Conservation (phyloP, 345 rosid genomes). For the Cardiospermum halicacabum region DNA sequence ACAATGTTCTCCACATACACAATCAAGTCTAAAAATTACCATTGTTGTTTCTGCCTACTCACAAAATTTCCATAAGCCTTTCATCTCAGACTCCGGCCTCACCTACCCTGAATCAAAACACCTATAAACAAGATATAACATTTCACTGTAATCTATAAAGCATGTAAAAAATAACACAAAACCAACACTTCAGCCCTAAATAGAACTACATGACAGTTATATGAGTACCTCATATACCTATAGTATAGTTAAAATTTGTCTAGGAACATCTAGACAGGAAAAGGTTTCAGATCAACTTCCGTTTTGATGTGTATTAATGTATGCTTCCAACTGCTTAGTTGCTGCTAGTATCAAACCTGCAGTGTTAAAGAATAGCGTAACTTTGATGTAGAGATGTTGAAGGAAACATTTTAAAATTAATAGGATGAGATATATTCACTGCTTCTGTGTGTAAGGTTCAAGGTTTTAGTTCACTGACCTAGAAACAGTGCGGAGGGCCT, state of each 20-base stretch:
- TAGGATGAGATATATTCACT: neutral
- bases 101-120: neutral
- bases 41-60: neutral
- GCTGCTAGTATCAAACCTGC: conserved; percentile 86
- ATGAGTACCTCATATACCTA: no score
- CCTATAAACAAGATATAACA: neutral
- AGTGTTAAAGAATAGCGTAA: conserved; percentile 9
- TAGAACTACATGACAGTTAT: no score
- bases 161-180: no score
- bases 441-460: neutral
- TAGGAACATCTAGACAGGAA: neutral
- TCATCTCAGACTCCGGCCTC: neutral
- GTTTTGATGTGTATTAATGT: conserved; percentile 44
- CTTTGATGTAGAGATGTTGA: conserved; percentile 8
- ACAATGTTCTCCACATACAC: neutral
- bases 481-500: conserved; percentile 85
- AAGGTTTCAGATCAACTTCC: conserved; percentile 27
- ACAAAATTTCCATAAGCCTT: neutral
- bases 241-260: conserved; percentile 9
- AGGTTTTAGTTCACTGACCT: conserved; percentile 30
- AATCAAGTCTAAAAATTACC: neutral
- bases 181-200: neutral
- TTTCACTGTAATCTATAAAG: neutral
- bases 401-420: neutral
- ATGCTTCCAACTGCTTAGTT: conserved; percentile 52